A percentile compares a stretch with the other conserved stretches of the same genome.
Conservation (phyloP, 179 eudicot species). For the Corrigiola litoralis region DNA sequence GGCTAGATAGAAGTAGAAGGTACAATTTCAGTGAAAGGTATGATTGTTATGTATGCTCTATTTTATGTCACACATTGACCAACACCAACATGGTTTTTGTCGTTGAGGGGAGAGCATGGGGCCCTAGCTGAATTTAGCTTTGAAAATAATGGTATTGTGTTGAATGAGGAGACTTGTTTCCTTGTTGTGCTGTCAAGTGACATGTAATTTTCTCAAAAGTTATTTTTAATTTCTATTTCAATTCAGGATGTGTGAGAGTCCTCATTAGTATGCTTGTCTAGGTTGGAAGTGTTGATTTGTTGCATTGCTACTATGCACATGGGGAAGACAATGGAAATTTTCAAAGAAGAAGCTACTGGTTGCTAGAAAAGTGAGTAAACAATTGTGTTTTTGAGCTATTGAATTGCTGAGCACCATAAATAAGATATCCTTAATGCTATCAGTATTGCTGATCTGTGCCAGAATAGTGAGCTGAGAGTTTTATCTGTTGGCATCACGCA, state of each 20-base stretch:
- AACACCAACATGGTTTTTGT: neutral
- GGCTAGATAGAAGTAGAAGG: too few species aligned
- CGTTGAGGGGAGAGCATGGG: neutral
- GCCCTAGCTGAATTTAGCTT: neutral
- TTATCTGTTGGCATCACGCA: too few species aligned
- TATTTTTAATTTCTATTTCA: neutral
- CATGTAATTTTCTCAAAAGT: neutral
- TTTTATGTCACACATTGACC: too few species aligned
- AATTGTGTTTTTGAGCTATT: neutral
- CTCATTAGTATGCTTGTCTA: slow-evolving; percentile 7
- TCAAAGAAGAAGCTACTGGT: slow-evolving; percentile 71
- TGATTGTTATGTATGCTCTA: too few species aligned
- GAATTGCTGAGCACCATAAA: neutral
- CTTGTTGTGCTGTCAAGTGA: neutral
- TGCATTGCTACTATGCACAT: slow-evolving; percentile 77
- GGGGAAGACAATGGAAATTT: slow-evolving; percentile 56
- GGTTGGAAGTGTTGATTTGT: slow-evolving; percentile 61
- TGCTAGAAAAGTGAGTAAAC: slow-evolving; percentile 57
- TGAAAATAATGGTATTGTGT: neutral
- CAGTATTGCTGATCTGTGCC: too few species aligned
- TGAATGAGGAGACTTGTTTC: neutral
- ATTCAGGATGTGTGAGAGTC: neutral
- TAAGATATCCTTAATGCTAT: too few species aligned
- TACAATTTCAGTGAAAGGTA: too few species aligned
- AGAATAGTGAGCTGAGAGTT: too few species aligned